Evolutionary conservation across 805 yeast genomes (phyloP), one percentile per base, ranked within the genome.

Genomic region (Pachysolen tannophilus): DNA sequence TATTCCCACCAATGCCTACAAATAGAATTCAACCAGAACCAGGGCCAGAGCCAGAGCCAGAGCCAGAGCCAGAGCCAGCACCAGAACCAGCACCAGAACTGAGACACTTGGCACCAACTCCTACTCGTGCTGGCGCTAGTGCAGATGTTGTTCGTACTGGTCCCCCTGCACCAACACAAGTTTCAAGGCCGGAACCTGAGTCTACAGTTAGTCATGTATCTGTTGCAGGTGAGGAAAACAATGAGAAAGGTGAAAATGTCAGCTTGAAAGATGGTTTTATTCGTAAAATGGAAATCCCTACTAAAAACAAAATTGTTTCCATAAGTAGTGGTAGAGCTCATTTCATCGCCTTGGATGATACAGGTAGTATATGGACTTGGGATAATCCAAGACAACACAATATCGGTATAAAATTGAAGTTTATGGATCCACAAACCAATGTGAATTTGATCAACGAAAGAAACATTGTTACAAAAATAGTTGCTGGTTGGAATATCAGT

Each of bases 401-500:
- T 8, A 49, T 47, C 33, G 85, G 81, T 0, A 63, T 74, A 5
- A 47, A 45, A 33, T 41, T 78, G 21, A 47, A 35, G 4, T 71
- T 77, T 39, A 54, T 58, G 0, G 56, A 56, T 7, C 46, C 29
- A 7, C 25, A 25, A 20, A 38, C 38, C n/a, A 26, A 21, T 1
- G 20, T 11, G 16, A 19, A 20, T 14, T 24, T 46, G 8, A 33
- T 33, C 4, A 35, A 25, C 2, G 23, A 24, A 2, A 42, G 46
- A 1, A 49, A 56, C 21, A 60, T 63, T 8, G 62, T 72, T 8
- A 37, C 61, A 19, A 70, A 67, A 42, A 65, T 76, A 8, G 62
- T 65, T 9, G 78, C 84, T 13, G 92, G 90, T 0, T 82, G 90
- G 90, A 67, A 70, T 39, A 52, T 67, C 11, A 69, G 73, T 34